These are phyloP conservation scores for Ophiostoma himal-ulmi DNA, from an alignment of 2,329 filamentous ascomycete genomes.

Conservation along the genomic window DNA sequence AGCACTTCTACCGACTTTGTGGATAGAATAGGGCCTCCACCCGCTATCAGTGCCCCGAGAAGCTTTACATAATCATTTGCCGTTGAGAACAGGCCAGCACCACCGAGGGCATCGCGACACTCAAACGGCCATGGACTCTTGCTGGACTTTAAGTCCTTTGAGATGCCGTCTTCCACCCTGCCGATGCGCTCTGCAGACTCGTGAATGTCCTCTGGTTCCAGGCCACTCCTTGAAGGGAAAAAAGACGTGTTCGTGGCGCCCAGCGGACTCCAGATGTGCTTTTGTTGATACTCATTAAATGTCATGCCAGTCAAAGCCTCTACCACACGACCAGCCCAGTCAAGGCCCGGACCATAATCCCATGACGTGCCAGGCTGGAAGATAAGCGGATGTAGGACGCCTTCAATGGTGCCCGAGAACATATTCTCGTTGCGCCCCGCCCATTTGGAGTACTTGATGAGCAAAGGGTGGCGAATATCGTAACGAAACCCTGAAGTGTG, in stretches of 20 bases:
- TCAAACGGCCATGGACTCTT: not conserved
- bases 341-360: not conserved
- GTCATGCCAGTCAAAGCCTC: not conserved
- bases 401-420: not conserved
- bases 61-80: not conserved
- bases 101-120: not conserved
- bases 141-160: not conserved
- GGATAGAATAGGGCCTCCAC: not conserved
- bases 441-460: not conserved
- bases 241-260: not conserved
- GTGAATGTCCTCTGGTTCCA: not conserved
- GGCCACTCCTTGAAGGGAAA: not conserved
- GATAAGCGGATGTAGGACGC: not conserved
- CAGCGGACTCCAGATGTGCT: slow-evolving; percentile 1
- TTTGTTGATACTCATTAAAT: not conserved
- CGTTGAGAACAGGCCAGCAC: not conserved
- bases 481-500: not conserved
- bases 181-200: not conserved
- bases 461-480: not conserved
- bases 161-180: not conserved
- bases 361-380: not conserved
- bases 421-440: not conserved
- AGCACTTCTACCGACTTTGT: not conserved
- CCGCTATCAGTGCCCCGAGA: not conserved
- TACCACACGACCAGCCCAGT: not conserved